Percentiles rank a stretch among this genome's conserved stretches.
phyloP scores from a whole-genome alignment of 1,284 basidiomycete species.

The Tilletia caries region DNA sequence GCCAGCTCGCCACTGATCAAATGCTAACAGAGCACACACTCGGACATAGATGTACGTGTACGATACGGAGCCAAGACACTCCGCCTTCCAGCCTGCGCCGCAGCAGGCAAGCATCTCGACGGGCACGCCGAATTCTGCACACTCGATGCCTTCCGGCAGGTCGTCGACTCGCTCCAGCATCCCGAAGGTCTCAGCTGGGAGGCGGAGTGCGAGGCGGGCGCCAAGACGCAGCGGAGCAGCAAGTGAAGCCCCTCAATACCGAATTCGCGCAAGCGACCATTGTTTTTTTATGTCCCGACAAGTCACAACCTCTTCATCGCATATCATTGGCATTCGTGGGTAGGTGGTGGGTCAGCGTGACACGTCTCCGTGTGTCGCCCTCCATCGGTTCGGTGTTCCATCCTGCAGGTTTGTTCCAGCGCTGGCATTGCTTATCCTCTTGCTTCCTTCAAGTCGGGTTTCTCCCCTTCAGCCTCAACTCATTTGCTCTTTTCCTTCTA shows the following conservation, averaged over 20 bases:
- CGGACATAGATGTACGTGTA: slow-evolving; percentile 62
- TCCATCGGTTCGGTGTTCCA: too few relatives aligned
- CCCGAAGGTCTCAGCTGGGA: slow-evolving; percentile 39
- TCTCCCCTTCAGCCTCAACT: background rate
- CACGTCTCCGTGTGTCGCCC: too few relatives aligned
- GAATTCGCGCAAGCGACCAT: background rate
- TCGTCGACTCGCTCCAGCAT: slow-evolving; percentile 39
- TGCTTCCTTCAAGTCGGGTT: background rate
- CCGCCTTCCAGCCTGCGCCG: slow-evolving; percentile 66
- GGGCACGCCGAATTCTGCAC: slow-evolving; percentile 75
- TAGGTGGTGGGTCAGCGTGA: too few relatives aligned
- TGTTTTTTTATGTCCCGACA: background rate
- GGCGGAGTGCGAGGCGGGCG: slow-evolving; percentile 37
- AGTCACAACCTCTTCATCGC: background rate
- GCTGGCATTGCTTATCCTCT: background rate
- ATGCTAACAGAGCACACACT: too few relatives aligned
- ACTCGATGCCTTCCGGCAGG: slow-evolving; percentile 63
- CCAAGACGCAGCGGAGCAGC: slow-evolving; percentile 27
- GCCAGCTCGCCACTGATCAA: too few relatives aligned
- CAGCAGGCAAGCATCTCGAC: slow-evolving; percentile 66
- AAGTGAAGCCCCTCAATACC: slow-evolving; percentile 20
- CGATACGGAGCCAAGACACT: slow-evolving; percentile 72
- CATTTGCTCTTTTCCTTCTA: background rate
- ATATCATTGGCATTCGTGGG: background rate
- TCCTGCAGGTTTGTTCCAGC: too few relatives aligned